These are phyloP conservation scores for Zasmidium citrigriseum DNA, from an alignment of 2,329 filamentous ascomycete genomes.

Conservation along the genomic window DNA sequence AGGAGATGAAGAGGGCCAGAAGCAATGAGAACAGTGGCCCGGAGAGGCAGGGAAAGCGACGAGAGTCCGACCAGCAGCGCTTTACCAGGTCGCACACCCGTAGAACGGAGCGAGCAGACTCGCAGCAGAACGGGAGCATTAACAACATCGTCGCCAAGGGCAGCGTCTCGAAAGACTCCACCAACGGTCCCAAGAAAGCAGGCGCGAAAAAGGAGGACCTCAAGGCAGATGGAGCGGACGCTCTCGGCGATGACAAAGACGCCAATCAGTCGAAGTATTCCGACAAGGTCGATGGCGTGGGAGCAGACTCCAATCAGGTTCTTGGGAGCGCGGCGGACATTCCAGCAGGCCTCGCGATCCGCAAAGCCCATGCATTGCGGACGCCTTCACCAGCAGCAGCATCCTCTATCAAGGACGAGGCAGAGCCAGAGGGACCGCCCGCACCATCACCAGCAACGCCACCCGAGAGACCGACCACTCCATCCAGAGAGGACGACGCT, in stretches of 20 bases:
- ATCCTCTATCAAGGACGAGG: not conserved
- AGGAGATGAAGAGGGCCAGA: not conserved
- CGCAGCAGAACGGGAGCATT: conserved; percentile 1
- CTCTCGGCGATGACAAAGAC: too few species aligned
- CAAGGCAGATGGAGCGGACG: too few species aligned
- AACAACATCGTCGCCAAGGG: not conserved
- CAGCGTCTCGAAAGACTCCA: not conserved
- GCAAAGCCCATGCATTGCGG: not conserved
- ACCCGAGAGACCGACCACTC: not conserved
- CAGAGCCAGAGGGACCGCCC: not conserved
- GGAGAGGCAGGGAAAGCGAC: not conserved
- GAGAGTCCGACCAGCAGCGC: not conserved
- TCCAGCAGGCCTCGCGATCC: conserved; percentile 1
- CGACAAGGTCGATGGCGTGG: too few species aligned
- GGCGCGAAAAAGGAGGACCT: too few species aligned
- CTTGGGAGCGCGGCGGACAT: not conserved
- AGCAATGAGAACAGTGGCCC: not conserved
- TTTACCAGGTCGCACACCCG: conserved; percentile 14
- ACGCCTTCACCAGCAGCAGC: conserved; percentile 1
- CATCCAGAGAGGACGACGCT: too few species aligned
- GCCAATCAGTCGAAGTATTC: too few species aligned
- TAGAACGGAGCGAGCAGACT: conserved; percentile 18
- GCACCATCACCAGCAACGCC: not conserved
- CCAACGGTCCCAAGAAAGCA: too few species aligned
- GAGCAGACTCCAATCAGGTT: too few species aligned